phyloP scores from a whole-genome alignment of 768 basidiomycete genomes.

The Suillus decipiens region DNA sequence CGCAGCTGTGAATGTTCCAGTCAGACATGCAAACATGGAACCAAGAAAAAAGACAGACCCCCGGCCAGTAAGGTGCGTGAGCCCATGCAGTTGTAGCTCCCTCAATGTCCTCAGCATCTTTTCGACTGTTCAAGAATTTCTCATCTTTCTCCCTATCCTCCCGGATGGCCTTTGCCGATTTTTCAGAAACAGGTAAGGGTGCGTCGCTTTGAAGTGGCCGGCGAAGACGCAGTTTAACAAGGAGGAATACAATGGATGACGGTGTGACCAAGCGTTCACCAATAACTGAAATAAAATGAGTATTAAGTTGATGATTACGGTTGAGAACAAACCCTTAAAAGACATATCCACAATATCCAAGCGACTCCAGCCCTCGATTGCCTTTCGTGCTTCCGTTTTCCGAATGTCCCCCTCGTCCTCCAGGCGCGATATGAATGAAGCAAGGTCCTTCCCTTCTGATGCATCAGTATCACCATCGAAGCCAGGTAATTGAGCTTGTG shows the following conservation, averaged over 20 bases:
- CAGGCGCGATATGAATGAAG: constrained; percentile 49
- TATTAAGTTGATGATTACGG: constrained; percentile 8
- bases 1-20: constrained; percentile 54
- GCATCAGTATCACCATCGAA: constrained; percentile 46
- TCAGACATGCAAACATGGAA: constrained; percentile 5
- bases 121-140: constrained; percentile 63
- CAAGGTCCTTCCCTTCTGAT: constrained; percentile 42
- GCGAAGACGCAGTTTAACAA: constrained; percentile 77
- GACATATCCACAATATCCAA: constrained; percentile 78
- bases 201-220: constrained; percentile 46
- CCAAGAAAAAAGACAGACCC: constrained; percentile 46
- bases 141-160: constrained; percentile 65
- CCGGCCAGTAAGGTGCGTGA: constrained; percentile 95
- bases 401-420: constrained; percentile 50
- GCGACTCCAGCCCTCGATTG: constrained; percentile 67
- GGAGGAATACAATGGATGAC: constrained; percentile 82
- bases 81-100: constrained; percentile 55
- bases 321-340: constrained; percentile 71
- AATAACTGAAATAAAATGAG: constrained; percentile 56
- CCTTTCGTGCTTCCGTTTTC: constrained; percentile 45
- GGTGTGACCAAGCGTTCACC: constrained; percentile 89
- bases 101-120: constrained; percentile 64
- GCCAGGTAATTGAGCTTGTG: constrained; percentile 78
- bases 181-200: constrained; percentile 39
- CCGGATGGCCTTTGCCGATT: constrained; percentile 43